Base-by-base conservation (phyloP, 352 stramenopile species). In the Phytophthora sansomeana region DNA sequence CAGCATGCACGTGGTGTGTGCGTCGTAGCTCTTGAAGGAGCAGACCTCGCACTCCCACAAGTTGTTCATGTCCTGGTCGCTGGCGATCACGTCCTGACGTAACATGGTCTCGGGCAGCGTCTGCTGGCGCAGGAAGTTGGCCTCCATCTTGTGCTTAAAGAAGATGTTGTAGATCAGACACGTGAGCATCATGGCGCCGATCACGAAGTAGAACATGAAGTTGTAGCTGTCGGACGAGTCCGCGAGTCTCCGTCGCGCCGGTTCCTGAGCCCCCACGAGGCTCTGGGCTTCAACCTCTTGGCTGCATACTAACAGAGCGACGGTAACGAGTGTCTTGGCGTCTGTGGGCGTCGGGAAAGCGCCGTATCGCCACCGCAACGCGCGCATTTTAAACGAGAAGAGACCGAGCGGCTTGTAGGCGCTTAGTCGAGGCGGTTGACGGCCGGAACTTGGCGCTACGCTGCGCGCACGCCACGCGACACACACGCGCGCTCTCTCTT, bases 21-120 rank as follows among this genome's bases (percentile, higher is more conserved):
- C 81, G 16, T 94, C 85, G 67, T 96, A 93, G 74, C 93, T 98
- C 71, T 97, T 96, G 65, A 98, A 98, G 33, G 79, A 91, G 62
- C 92, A 98, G n/a, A 98, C 90, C n/a, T 93, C 85, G 63, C 92
- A 98, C 54, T 93, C 84, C 92, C 92, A 98, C 9, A 96, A 59
- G 14, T 77, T 83, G 38, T 83, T 92, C 77, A 94, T 93, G 55
- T 93, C 84, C 63, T 92, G 85, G 71, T 96, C 87, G 49, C 87
- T 95, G 6, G 87, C 87, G 57, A 96, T 96, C 57, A 96, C 87
- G 49, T 96, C 87, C 41, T 96, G 87, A 16, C 87, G 85, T 47
- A 94, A 73, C 80, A 96, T 93, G 13, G 86, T 92, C 76, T 96
- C 87, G 17, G 83, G 85, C n/a, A 90, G 60, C 39, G 80, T 63